Conservation (phyloP, 176 grass and related monocot species). For the Bonia amplexicaulis region DNA sequence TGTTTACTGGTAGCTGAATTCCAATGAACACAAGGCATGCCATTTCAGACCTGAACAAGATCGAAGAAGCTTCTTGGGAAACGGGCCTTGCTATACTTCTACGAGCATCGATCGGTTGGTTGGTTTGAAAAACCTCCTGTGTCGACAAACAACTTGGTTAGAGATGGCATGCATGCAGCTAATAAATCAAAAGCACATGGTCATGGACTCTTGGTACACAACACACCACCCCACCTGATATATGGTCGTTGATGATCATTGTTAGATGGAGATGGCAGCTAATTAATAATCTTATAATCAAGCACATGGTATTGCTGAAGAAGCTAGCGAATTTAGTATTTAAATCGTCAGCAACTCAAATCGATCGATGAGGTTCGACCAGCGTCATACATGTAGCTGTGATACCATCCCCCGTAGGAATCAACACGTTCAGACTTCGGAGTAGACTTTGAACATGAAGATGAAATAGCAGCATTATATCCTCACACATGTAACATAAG, state of each 20-base stretch:
- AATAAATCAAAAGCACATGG: not conserved
- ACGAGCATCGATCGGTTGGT: not conserved
- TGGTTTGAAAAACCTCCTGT: not conserved
- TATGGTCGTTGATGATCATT: not conserved
- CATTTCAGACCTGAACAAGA: conserved; percentile 10
- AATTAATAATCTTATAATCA: not conserved
- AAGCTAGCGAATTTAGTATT: not conserved
- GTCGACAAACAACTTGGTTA: not conserved
- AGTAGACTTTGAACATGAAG: not conserved
- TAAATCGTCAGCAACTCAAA: not conserved
- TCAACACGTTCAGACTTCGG: not conserved
- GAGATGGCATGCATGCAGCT: not conserved
- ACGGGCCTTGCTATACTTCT: not conserved
- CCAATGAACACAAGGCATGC: not conserved
- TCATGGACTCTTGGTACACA: not conserved
- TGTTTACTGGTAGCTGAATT: not conserved
- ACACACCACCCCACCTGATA: not conserved
- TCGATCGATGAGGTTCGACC: not conserved
- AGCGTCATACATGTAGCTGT: not conserved
- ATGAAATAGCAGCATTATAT: not conserved
- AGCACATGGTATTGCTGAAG: not conserved
- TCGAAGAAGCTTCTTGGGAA: conserved; percentile 14
- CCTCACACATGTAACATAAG: not conserved
- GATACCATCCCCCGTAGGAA: not conserved
- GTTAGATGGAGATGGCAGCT: not conserved